phyloP scores from a whole-genome alignment of 208 protist species.

The Wallacemonas sp. region DNA sequence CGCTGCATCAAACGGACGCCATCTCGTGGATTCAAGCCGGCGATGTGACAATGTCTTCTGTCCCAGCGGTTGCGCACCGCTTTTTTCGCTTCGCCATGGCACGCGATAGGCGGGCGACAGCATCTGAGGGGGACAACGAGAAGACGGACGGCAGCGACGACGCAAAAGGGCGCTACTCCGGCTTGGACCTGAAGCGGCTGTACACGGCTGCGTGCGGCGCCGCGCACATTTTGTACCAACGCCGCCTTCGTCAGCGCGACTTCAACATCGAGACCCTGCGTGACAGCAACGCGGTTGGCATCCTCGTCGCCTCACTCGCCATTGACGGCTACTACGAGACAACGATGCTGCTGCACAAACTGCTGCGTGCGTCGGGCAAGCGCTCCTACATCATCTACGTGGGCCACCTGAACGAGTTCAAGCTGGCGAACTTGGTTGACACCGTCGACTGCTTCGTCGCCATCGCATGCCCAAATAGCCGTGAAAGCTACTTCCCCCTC shows the following conservation, averaged over 20 bases:
- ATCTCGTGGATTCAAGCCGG: not conserved
- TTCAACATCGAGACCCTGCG: conserved; percentile 85
- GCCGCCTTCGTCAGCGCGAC: conserved; percentile 64
- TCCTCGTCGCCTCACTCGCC: conserved; percentile 82
- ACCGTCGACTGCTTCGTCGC: conserved; percentile 87
- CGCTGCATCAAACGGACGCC: not conserved
- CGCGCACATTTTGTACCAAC: conserved; percentile 33
- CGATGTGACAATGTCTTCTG: no score
- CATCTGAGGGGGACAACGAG: no score
- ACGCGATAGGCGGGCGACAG: no score
- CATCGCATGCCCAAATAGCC: conserved; percentile 87
- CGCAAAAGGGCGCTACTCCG: not conserved
- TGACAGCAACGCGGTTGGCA: conserved; percentile 75
- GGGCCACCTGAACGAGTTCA: conserved; percentile 92
- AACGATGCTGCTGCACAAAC: conserved; percentile 66
- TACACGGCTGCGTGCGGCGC: conserved; percentile 14
- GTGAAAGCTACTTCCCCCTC: conserved; percentile 66
- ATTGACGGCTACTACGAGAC: conserved; percentile 84
- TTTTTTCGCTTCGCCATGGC: no score
- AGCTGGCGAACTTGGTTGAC: conserved; percentile 92
- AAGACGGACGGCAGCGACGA: no score
- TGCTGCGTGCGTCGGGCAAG: conserved; percentile 69
- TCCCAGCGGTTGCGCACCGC: no score
- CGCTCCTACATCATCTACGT: conserved; percentile 89
- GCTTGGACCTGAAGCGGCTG: conserved; percentile 1